Base-by-base conservation (phyloP, 352 stramenopile species). In the Phytophthora sansomeana region DNA sequence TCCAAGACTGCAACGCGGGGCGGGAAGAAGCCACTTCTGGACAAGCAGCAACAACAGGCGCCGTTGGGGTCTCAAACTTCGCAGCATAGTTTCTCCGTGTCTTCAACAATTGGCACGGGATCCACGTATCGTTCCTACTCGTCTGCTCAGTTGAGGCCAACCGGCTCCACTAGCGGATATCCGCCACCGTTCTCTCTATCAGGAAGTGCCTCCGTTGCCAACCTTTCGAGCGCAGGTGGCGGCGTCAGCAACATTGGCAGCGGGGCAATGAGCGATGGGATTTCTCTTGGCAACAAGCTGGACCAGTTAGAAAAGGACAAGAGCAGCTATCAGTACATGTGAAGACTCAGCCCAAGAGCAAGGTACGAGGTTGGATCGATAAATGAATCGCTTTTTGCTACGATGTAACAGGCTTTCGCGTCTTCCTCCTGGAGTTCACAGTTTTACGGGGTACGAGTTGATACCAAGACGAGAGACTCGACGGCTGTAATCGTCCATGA, bases 271-370 rank as follows among this genome's bases (percentile, higher is more conserved):
- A 69, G 59, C 17, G 63, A 77, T 19, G 57, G 58, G 4, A 61
- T 82, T 30, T 71, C 81, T 16, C 81, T 93, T 32, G 81, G 79
- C 50, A 91, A 78, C 72, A 89, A 89, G 51, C 76, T 93, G 6
- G 85, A 93, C 61, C 81, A 90, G 44, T 68, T 93, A 48, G 85
- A 93, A 47, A 87, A 91, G 56, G 81, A 91, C 46, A 87, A 78
- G 58, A 75, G 49, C 53, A 78, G 64, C 50, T 79, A 72, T 54
- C 62, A 78, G 68, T 83, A 72, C 68, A 80, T 80, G 71, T 83
- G 58, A 81, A 19, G 19, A 5, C n/a, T 5, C 30, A 44, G 4
- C 30, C 11, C n/a, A 35, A 17, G 35, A 62, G 30, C 35, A 48
- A 71, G 56, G 49, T 62, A 49, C 63, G 51, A 63, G 21, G 21